Base-by-base conservation (phyloP, 495 filamentous ascomycete genomes). In the Chaetomidium leptoderma region DNA sequence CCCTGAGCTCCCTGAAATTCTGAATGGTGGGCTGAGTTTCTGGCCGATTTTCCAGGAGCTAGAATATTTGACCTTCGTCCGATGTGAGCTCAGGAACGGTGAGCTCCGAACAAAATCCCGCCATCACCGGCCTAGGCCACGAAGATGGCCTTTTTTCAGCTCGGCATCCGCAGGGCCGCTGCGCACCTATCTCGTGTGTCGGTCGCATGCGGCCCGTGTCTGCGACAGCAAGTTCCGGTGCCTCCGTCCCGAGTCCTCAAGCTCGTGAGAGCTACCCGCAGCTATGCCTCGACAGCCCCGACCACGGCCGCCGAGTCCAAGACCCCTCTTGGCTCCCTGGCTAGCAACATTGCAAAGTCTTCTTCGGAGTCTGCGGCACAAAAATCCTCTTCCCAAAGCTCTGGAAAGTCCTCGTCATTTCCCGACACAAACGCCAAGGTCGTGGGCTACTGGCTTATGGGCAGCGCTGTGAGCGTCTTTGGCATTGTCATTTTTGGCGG, bases 401-500 rank as follows among this genome's bases (percentile, higher is more conserved):
- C 55, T 16, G 29, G 57, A 23, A 60, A 60, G 32, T 39, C 57
- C 26, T 65, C 63, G 7, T 78, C 80, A 69, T 96, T 90, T 65
- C 91, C 92, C 6, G 77, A 88, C 55, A 81, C 81, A 13, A 89
- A 79, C 68, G 76, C 82, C 59, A 91, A 87, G 70, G 59, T 71
- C 5, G 91, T 95, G 44, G 93, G 84, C 48, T 96, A 92, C 76
- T 98, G 91, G 91, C 79, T 98, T 17, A 73, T 98, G 49, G 92
- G 85, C 53, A 96, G 91, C 63, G 92, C 93, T 0, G 88, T 81
- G 21, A 89, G 88, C 69, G 92, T 97, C 26, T 97, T 98, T 73
- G 93, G 93, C 58, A 92, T 98, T 64, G 95, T 97, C 19, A 82
- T 98, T 9, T 96, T 95, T 68, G 93, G 93, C 33, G 93, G 93